phyloP scores from a whole-genome alignment of 108 stramenopile genomes.

The Nitzschia inconspicua region DNA sequence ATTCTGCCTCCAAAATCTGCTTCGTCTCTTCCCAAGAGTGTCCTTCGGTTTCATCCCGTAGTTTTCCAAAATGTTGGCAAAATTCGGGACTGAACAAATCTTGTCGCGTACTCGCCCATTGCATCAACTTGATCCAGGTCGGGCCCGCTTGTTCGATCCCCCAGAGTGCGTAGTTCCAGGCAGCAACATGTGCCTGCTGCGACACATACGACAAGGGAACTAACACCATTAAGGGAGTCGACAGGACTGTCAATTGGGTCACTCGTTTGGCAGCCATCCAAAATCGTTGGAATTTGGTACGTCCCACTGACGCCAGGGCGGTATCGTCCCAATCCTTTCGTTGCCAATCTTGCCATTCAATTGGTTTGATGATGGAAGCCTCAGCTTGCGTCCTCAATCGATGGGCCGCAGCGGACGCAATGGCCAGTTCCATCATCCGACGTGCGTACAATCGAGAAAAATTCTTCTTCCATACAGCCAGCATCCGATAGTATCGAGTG shows the following conservation, averaged over 20 bases:
- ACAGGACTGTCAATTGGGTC: constrained; percentile 30
- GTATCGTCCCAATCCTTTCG: constrained; percentile 48
- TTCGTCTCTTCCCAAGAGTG: constrained; percentile 77
- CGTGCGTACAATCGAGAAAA: constrained; percentile 68
- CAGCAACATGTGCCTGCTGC: constrained; percentile 17
- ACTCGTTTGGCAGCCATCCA: constrained; percentile 43
- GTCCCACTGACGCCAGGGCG: constrained; percentile 47
- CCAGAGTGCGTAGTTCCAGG: constrained; percentile 84
- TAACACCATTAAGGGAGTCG: constrained; percentile 36
- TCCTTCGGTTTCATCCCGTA: constrained; percentile 82
- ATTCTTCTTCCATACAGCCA: constrained; percentile 35
- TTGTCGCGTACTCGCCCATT: constrained; percentile 89
- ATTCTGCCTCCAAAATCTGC: constrained; percentile 48
- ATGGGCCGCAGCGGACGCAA: constrained; percentile 20
- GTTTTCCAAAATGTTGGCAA: constrained; percentile 75
- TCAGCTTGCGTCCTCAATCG: constrained; percentile 24
- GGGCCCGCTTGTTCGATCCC: constrained; percentile 88
- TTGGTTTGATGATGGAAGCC: constrained; percentile 32
- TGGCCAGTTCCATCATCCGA: constrained; percentile 49
- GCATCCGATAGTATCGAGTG: constrained; percentile 4
- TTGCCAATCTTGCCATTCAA: constrained; percentile 44
- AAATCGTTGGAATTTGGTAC: constrained; percentile 26
- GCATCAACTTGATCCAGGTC: constrained; percentile 86
- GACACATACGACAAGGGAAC: constrained; percentile 40
- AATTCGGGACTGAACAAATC: constrained; percentile 86